Percentiles rank a stretch among this genome's conserved stretches.
Conservation (phyloP, 192 early-diverging fungal genomes). For the Glomus cerebriforme region DNA sequence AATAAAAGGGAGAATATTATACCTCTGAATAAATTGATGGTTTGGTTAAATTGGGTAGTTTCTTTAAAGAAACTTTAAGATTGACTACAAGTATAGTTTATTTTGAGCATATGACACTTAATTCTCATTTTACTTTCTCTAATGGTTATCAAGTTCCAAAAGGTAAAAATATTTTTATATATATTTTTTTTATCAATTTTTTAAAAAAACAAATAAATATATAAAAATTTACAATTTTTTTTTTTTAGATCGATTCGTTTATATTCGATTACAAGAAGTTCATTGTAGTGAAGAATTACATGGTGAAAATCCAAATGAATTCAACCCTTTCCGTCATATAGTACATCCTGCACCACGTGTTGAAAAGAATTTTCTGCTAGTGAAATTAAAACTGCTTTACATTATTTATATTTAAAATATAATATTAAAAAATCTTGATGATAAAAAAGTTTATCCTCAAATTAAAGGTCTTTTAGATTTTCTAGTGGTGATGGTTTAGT, state of each 20-base stretch:
- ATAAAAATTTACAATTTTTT: neutral
- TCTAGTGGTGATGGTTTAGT: neutral
- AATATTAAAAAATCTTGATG: neutral
- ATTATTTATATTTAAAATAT: conserved; percentile 2
- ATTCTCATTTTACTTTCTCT: neutral
- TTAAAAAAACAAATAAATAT: too few relatives aligned
- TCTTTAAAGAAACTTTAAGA: conserved; percentile 2
- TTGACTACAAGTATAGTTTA: neutral
- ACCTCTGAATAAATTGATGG: neutral
- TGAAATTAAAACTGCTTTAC: neutral
- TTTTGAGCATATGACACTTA: neutral
- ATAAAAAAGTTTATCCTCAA: neutral
- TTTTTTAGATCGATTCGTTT: neutral
- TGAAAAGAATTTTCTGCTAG: neutral
- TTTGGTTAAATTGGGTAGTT: conserved; percentile 2
- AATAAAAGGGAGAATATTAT: neutral
- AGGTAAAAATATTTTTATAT: neutral
- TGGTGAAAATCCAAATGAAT: neutral
- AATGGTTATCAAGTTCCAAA: conserved; percentile 15
- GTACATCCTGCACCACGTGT: neutral
- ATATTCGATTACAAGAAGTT: neutral
- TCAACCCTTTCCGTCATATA: neutral
- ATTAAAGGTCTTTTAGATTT: neutral
- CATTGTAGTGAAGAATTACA: neutral
- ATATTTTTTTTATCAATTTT: neutral